phyloP scores from a whole-genome alignment of 306 rosid species.

The Quercus suber region DNA sequence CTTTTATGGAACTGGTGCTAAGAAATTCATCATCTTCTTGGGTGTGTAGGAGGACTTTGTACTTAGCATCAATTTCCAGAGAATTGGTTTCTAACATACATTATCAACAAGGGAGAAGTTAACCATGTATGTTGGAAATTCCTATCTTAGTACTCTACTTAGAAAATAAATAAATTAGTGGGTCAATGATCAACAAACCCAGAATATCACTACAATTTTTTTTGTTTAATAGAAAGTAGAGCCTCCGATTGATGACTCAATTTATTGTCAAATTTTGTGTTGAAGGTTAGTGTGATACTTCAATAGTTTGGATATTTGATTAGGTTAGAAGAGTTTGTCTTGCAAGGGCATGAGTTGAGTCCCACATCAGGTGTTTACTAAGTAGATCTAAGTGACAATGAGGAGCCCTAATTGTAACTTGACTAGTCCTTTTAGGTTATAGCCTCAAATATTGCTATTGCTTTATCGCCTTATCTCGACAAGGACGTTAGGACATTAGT shows the following conservation, averaged over 20 bases:
- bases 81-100: neutral
- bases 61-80: neutral
- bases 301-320: no score
- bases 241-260: neutral
- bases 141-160: neutral
- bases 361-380: no score
- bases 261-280: neutral
- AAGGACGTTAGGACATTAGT: no score
- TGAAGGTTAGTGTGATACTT: neutral
- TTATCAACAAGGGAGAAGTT: neutral
- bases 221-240: neutral
- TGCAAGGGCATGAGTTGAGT: no score
- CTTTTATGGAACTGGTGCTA: slow-evolving; percentile 1
- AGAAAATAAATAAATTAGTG: neutral
- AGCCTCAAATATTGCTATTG: no score
- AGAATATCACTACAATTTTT: neutral
- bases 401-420: no score
- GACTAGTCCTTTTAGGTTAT: no score
- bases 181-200: neutral
- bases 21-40: neutral
- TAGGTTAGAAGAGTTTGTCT: no score
- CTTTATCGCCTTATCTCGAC: no score
- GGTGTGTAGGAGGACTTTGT: neutral
- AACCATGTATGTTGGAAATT: neutral
- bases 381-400: no score